Conservation (phyloP, 192 early-diverging fungal genomes). For the Kappamyces sp. region DNA sequence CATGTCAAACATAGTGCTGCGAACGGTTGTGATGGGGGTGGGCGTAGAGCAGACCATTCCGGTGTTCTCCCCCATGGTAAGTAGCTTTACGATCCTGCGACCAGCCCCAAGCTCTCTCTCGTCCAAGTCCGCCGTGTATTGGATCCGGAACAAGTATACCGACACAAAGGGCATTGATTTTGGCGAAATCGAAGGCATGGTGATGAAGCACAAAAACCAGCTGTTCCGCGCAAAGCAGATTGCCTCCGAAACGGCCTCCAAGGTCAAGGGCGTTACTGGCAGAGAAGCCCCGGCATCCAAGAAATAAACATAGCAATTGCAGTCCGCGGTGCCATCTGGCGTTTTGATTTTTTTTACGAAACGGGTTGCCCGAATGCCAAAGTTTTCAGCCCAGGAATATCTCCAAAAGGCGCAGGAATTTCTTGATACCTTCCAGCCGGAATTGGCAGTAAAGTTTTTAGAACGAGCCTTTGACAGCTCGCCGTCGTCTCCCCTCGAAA, state of each 20-base stretch:
- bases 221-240: slow-evolving; percentile 3
- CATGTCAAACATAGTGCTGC: slow-evolving; percentile 36
- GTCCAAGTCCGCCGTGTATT: background rate
- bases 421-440: slow-evolving; percentile 68
- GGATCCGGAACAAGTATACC: background rate
- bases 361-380: too few species aligned
- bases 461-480: slow-evolving; percentile 63
- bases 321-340: too few species aligned
- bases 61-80: slow-evolving; percentile 43
- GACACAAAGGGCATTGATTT: slow-evolving; percentile 7
- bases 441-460: slow-evolving; percentile 64
- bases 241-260: too few species aligned
- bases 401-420: slow-evolving; percentile 32
- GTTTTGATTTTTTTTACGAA: too few species aligned
- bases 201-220: slow-evolving; percentile 16
- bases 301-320: too few species aligned
- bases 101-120: slow-evolving; percentile 28
- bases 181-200: slow-evolving; percentile 9
- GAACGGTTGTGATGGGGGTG: slow-evolving; percentile 44
- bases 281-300: too few species aligned
- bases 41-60: slow-evolving; percentile 51
- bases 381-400: slow-evolving; percentile 15
- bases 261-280: too few species aligned
- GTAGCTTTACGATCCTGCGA: slow-evolving; percentile 40
- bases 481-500: slow-evolving; percentile 59